Evolutionary conservation across 768 basidiomycete genomes (phyloP).

Genomic region (Daedaleopsis sinensis): DNA sequence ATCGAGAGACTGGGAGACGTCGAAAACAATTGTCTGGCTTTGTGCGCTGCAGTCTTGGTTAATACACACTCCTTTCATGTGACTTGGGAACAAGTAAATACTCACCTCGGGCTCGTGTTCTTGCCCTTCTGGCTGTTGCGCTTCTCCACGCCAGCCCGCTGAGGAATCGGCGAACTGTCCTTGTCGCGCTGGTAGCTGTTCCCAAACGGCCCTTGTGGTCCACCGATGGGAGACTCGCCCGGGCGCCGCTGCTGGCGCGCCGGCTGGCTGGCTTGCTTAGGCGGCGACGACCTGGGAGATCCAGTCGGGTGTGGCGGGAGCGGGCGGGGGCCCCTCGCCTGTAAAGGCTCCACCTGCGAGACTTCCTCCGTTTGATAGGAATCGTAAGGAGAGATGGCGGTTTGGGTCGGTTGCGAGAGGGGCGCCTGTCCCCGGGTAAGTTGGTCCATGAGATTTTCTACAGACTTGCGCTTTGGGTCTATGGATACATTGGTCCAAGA

Average conservation of each 20-base stretch:
- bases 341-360: constrained; percentile 38
- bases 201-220: constrained; percentile 36
- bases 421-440: constrained; percentile 53
- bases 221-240: constrained; percentile 50
- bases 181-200: constrained; percentile 56
- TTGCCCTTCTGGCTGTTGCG: constrained; percentile 45
- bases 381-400: constrained; percentile 31
- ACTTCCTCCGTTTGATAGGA: constrained; percentile 34
- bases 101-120: constrained; percentile 63
- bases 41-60: constrained; percentile 46
- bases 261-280: constrained; percentile 55
- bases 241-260: constrained; percentile 49
- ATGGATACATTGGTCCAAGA: constrained; percentile 45
- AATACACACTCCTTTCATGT: neutral
- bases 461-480: constrained; percentile 79
- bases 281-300: constrained; percentile 69
- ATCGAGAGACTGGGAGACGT: constrained; percentile 71
- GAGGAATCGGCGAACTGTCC: constrained; percentile 70
- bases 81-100: neutral
- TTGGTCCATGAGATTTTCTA: constrained; percentile 81
- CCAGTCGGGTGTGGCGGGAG: constrained; percentile 52
- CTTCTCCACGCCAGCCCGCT: constrained; percentile 42
- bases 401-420: constrained; percentile 30
- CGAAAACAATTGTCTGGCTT: constrained; percentile 71
- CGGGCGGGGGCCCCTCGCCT: constrained; percentile 57